Evolutionary conservation across 495 filamentous ascomycete species (phyloP).

Genomic region (Thermothielavioides terrestris): DNA sequence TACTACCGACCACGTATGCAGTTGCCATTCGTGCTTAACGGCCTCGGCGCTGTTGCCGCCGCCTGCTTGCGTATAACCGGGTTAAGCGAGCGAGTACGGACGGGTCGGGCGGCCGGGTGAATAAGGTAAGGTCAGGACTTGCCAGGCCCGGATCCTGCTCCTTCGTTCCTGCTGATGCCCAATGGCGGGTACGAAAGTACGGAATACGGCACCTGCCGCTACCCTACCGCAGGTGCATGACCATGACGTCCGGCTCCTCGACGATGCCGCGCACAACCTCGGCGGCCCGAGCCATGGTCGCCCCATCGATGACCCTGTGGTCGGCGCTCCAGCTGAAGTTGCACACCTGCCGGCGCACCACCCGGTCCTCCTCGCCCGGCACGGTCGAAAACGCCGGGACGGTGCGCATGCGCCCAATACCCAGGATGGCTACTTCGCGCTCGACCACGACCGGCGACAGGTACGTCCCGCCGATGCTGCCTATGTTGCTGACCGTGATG

Average conservation of each 20-base stretch:
- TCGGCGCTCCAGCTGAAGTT: slow-evolving; percentile 98
- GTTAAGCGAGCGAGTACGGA: slow-evolving; percentile 2
- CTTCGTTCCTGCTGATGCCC: not conserved
- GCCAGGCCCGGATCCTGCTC: not conserved
- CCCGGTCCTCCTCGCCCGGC: slow-evolving; percentile 38
- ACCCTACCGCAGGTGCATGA: slow-evolving; percentile 48
- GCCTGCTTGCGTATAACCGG: slow-evolving; percentile 1
- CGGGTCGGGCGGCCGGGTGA: slow-evolving; percentile 3
- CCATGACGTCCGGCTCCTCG: slow-evolving; percentile 78
- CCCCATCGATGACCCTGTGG: slow-evolving; percentile 90
- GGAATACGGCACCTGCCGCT: not conserved
- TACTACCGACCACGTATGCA: not conserved
- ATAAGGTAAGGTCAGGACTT: slow-evolving; percentile 1
- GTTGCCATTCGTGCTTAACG: not conserved
- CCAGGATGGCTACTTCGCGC: slow-evolving; percentile 85
- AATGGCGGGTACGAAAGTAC: not conserved
- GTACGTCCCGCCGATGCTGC: slow-evolving; percentile 91
- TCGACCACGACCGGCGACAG: slow-evolving; percentile 84
- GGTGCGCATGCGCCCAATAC: slow-evolving; percentile 68
- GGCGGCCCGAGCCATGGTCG: slow-evolving; percentile 83
- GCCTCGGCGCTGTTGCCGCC: not conserved
- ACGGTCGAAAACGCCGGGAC: slow-evolving; percentile 57
- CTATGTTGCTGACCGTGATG: slow-evolving; percentile 94
- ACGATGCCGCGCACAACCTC: slow-evolving; percentile 65
- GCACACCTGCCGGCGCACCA: slow-evolving; percentile 57